These are phyloP conservation scores for Funneliformis caledonium DNA, from an alignment of 371 early-diverging fungal genomes.

Conservation along the genomic window DNA sequence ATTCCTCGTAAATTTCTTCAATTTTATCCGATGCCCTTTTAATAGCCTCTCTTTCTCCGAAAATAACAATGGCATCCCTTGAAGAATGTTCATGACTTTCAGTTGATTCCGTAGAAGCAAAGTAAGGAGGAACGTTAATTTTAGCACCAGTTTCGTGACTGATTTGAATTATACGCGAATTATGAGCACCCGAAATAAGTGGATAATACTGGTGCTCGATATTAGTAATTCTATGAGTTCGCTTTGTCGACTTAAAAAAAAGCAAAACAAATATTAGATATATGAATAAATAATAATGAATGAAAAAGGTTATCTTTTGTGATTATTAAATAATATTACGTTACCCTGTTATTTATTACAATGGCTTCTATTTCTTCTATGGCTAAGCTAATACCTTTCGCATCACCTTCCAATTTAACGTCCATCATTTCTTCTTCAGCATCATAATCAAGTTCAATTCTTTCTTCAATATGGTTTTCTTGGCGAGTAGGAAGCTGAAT, in stretches of 20 bases:
- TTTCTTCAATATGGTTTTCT: constrained; percentile 46
- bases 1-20: constrained; percentile 58
- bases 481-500: constrained; percentile 75
- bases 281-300: constrained; percentile 1
- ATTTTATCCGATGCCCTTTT: constrained; percentile 66
- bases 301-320: not conserved
- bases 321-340: constrained; percentile 2
- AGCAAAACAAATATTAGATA: not conserved
- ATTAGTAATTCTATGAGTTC: constrained; percentile 58
- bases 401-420: constrained; percentile 86
- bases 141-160: constrained; percentile 69
- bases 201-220: constrained; percentile 74
- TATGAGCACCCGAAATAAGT: constrained; percentile 81
- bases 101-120: constrained; percentile 50
- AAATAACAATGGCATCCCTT: constrained; percentile 43
- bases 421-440: constrained; percentile 59
- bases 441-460: constrained; percentile 59
- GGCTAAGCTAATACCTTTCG: constrained; percentile 81
- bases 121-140: constrained; percentile 80
- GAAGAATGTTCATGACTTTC: constrained; percentile 41
- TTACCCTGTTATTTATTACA: constrained; percentile 72
- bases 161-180: constrained; percentile 58
- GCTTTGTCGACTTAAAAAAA: constrained; percentile 56
- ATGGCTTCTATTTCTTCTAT: constrained; percentile 84
- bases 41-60: constrained; percentile 77